Percentiles rank a stretch among this genome's conserved stretches.
Evolutionary conservation across 805 yeast species (phyloP).

Genomic region (Pachysolen tannophilus): DNA sequence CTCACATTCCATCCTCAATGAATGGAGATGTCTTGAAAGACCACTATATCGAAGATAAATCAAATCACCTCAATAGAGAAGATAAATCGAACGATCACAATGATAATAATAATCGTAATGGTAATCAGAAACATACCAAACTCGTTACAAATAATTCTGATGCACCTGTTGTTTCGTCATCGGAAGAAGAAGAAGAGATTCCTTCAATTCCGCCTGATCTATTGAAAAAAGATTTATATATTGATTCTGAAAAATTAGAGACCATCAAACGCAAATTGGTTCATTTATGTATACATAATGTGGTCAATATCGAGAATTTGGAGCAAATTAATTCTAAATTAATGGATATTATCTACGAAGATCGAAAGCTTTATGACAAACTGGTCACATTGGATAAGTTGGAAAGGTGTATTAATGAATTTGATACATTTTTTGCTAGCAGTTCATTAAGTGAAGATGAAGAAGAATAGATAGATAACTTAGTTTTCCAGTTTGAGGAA

Average conservation of each 20-base stretch:
- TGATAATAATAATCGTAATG: slow-evolving; percentile 4
- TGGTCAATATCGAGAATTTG: slow-evolving; percentile 40
- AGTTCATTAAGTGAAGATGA: not conserved
- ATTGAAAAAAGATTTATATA: slow-evolving; percentile 12
- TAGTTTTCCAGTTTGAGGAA: too few species aligned
- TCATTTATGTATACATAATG: slow-evolving; percentile 22
- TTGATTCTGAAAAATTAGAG: slow-evolving; percentile 25
- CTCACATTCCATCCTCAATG: not conserved
- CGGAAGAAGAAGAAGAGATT: slow-evolving; percentile 12
- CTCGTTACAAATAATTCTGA: not conserved
- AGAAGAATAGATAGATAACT: too few species aligned
- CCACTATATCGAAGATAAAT: not conserved
- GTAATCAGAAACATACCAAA: slow-evolving; percentile 1
- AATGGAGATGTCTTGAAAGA: not conserved
- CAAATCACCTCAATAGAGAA: slow-evolving; percentile 2
- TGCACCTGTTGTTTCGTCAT: not conserved
- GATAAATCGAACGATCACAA: slow-evolving; percentile 5
- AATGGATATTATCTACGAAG: slow-evolving; percentile 67
- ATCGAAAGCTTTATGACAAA: slow-evolving; percentile 43
- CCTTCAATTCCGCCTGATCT: slow-evolving; percentile 10
- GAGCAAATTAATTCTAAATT: slow-evolving; percentile 62
- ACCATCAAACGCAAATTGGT: slow-evolving; percentile 26
- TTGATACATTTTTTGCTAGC: slow-evolving; percentile 1
- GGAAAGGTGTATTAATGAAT: slow-evolving; percentile 15
- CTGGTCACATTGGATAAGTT: slow-evolving; percentile 27